A percentile compares a stretch with the other conserved stretches of the same genome.
Conservation (phyloP, 352 stramenopile genomes). For the Phytophthora palmivora region DNA sequence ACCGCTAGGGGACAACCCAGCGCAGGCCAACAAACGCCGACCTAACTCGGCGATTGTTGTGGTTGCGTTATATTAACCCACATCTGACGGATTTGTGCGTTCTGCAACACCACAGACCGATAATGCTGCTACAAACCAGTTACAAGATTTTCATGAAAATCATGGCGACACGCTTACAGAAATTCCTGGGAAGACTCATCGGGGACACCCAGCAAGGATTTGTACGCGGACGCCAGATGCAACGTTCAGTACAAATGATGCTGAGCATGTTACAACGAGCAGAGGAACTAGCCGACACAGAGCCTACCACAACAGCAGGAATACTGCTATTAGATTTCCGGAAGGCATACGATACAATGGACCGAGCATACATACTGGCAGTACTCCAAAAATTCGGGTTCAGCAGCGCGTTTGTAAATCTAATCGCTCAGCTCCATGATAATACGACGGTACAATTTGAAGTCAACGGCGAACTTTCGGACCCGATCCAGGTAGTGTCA, state of each 20-base stretch:
- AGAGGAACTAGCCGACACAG: too few species aligned
- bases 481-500: neutral
- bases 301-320: neutral
- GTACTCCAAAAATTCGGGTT: neutral
- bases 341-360: slow-evolving; percentile 2
- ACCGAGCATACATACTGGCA: neutral
- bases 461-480: neutral
- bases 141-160: neutral
- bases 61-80: too few species aligned
- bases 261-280: too few species aligned
- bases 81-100: too few species aligned
- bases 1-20: too few species aligned
- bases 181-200: neutral
- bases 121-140: neutral
- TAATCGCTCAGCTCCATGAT: neutral
- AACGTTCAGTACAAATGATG: neutral
- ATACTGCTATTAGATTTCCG: neutral
- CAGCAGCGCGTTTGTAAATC: neutral
- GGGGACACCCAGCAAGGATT: neutral
- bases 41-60: too few species aligned
- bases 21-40: too few species aligned
- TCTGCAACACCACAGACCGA: too few species aligned
- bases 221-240: neutral
- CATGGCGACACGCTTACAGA: neutral
- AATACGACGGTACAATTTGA: neutral